Conservation (phyloP, 2,329 filamentous ascomycete genomes). For the Ophiostoma montium region DNA sequence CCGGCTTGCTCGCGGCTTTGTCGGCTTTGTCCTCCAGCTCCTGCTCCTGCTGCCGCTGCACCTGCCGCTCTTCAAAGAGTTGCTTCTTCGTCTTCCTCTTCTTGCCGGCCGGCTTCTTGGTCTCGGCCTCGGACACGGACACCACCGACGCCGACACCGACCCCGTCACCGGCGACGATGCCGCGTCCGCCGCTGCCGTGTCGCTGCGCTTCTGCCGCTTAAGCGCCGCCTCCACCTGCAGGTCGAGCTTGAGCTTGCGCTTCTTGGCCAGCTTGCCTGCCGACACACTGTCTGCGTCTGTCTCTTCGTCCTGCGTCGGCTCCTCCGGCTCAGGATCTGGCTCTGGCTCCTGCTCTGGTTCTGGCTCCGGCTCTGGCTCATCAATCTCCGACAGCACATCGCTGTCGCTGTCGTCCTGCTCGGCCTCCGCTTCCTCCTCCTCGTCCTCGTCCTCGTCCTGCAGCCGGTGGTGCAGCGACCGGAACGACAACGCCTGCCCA, state of each 20-base stretch:
- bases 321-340: conserved; percentile 1
- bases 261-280: conserved; percentile 35
- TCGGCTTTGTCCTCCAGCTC: conserved; percentile 8
- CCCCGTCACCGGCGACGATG: conserved; percentile 9
- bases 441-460: conserved; percentile 65
- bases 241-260: conserved; percentile 63
- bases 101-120: conserved; percentile 43
- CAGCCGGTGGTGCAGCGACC: conserved; percentile 70
- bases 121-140: conserved; percentile 21
- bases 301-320: conserved; percentile 42
- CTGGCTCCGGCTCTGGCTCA: conserved; percentile 83
- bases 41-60: background rate
- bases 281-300: conserved; percentile 50
- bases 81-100: conserved; percentile 73
- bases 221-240: conserved; percentile 52
- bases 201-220: conserved; percentile 66
- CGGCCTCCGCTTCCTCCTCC: conserved; percentile 70
- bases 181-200: conserved; percentile 62
- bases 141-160: conserved; percentile 12
- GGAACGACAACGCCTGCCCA: conserved; percentile 41
- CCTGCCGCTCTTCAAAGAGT: conserved; percentile 50
- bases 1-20: conserved; percentile 12
- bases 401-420: conserved; percentile 23
- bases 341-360: too few relatives aligned
- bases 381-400: conserved; percentile 78